Evolutionary conservation across 108 stramenopile species (phyloP).

Genomic region (Skeletonema grethae): DNA sequence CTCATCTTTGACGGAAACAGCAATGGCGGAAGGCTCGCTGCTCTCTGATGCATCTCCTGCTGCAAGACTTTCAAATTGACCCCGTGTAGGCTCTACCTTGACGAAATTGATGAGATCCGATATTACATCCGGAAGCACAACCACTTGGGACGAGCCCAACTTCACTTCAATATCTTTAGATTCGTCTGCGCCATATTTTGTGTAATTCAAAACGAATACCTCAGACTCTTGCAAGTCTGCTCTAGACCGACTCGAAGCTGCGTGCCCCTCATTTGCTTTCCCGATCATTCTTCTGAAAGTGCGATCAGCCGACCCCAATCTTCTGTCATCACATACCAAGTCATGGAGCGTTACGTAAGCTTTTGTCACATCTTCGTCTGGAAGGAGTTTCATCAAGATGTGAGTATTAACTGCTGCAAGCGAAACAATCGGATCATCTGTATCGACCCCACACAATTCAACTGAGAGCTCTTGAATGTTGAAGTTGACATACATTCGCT

Average conservation of each 20-base stretch:
- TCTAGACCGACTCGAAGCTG: not conserved
- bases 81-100: slow-evolving; percentile 18
- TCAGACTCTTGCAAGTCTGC: slow-evolving; percentile 22
- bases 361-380: slow-evolving; percentile 52
- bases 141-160: slow-evolving; percentile 77
- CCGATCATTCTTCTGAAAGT: slow-evolving; percentile 68
- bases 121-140: slow-evolving; percentile 77
- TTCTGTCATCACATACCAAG: slow-evolving; percentile 70
- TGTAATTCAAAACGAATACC: slow-evolving; percentile 66
- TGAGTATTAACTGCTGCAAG: slow-evolving; percentile 65
- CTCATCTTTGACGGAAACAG: slow-evolving; percentile 27
- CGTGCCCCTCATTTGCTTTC: slow-evolving; percentile 24
- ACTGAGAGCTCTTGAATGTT: slow-evolving; percentile 60
- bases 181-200: slow-evolving; percentile 40
- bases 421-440: slow-evolving; percentile 56
- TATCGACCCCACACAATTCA: slow-evolving; percentile 45
- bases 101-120: slow-evolving; percentile 69
- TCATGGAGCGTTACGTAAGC: slow-evolving; percentile 62
- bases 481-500: slow-evolving; percentile 61
- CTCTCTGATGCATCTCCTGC: not conserved
- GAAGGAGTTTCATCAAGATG: slow-evolving; percentile 48
- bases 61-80: not conserved
- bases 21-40: slow-evolving; percentile 8
- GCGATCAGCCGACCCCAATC: slow-evolving; percentile 39
- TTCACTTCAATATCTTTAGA: slow-evolving; percentile 51